Evolutionary conservation across 2,329 filamentous ascomycete species (phyloP).

Genomic region (Sclerotinia sclerotiorum): DNA sequence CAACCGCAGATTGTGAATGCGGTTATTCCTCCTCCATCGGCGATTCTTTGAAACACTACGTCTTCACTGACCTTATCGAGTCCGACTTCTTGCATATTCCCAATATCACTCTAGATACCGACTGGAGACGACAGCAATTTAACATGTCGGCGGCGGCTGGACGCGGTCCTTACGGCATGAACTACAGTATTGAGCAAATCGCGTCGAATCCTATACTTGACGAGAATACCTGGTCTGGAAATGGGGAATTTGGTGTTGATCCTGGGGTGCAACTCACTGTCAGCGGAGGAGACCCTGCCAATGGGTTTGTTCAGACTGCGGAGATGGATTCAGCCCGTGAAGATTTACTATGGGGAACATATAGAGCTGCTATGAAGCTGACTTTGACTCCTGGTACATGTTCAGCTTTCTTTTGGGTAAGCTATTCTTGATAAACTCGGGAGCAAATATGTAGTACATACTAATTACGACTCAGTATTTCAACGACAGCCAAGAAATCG

Average conservation of each 20-base stretch:
- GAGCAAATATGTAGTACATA: not conserved
- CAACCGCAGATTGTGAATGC: conserved; percentile 59
- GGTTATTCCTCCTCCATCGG: conserved; percentile 62
- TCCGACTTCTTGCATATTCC: conserved; percentile 65
- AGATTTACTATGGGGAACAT: conserved; percentile 70
- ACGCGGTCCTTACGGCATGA: conserved; percentile 63
- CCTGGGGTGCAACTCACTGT: conserved; percentile 60
- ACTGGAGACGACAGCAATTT: conserved; percentile 69
- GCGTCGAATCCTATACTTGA: conserved; percentile 51
- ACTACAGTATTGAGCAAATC: conserved; percentile 58
- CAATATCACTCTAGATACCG: conserved; percentile 50
- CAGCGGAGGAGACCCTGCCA: conserved; percentile 42
- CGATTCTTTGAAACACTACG: conserved; percentile 41
- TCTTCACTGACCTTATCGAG: conserved; percentile 71
- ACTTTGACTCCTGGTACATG: conserved; percentile 56
- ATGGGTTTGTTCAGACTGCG: conserved; percentile 58
- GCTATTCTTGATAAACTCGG: conserved; percentile 25
- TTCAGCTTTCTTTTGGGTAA: conserved; percentile 76
- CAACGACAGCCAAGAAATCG: conserved; percentile 78
- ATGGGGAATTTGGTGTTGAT: conserved; percentile 47
- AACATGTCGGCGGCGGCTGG: conserved; percentile 58
- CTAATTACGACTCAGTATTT: conserved; percentile 55
- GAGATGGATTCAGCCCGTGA: conserved; percentile 62
- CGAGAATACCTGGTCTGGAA: conserved; percentile 46
- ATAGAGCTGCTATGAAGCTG: conserved; percentile 62